Base-by-base conservation (phyloP, 352 stramenopile species). In the Pythium vanterpoolii region DNA sequence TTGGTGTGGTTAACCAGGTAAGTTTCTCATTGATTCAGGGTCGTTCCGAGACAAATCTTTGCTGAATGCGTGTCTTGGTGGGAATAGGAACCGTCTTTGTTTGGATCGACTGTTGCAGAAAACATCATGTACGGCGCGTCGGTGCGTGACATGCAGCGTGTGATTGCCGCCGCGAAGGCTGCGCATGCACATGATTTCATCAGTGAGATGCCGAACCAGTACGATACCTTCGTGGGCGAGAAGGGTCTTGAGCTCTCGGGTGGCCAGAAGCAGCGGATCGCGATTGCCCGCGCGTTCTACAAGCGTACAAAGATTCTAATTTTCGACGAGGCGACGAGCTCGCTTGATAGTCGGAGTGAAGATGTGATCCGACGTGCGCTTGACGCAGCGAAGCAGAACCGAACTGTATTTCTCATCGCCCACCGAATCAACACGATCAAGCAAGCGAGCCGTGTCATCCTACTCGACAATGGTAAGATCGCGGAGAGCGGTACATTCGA, bases 151-250 rank as follows among this genome's bases (percentile, higher is more conserved):
- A 68, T 89, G 38, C 68, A 83, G 28, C 71, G 81, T 34, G 26
- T 93, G 33, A 47, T 89, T 21, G 69, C 66, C 40, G 82, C 76
- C 43, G 78, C 86, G 4, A 89, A 91, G 63, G 68, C 82, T 49
- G 86, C 86, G 14, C 73, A 93, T 27, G 79, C 78, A 6, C 79
- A 93, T 50, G 86, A 93, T 11, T 95, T 95, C 43, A 86, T 92
- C 45, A 73, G 75, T 64, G 69, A 71, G 45, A 56, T 99, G 49
- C 88, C 90, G 1, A 77, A 98, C 46, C 79, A 96, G 63, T 99
- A 97, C 76, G 89, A 99, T 34, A 99, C 97, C 1, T 86, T 97
- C 46, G 96, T 99, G 11, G 96, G 97, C 43, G 96, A 99, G 74
- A 95, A 98, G 53, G 97, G 97, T 13, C 78, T 98, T 19, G 97